Evolutionary conservation across 257 asterid species (phyloP).

Genomic region (Verbena officinalis): DNA sequence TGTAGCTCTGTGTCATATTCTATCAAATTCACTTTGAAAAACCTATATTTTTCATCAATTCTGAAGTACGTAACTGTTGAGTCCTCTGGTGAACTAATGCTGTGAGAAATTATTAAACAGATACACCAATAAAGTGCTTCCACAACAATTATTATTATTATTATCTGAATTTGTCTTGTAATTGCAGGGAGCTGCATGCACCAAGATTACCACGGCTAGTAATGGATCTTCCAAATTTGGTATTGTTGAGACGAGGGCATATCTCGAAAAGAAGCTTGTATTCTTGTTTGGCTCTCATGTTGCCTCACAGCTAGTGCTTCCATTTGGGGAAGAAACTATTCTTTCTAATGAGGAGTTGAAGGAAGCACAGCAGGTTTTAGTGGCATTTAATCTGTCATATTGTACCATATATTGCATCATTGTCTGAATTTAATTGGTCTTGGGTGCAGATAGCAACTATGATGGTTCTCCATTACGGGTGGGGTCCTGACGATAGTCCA

Average conservation of each 20-base stretch:
- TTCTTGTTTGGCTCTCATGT: conserved; percentile 93
- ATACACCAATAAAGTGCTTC: neutral
- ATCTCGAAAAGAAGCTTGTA: conserved; percentile 91
- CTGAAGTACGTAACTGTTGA: conserved; percentile 1
- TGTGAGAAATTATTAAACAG: neutral
- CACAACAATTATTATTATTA: neutral
- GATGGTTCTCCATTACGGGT: conserved; percentile 96
- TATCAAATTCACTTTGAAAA: no score
- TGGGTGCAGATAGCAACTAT: conserved; percentile 82
- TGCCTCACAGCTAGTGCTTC: conserved; percentile 87
- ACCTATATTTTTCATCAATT: conserved; percentile 4
- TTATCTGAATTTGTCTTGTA: conserved; percentile 21
- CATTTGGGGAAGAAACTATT: conserved; percentile 92
- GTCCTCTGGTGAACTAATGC: conserved; percentile 4
- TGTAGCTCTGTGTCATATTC: no score
- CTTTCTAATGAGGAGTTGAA: conserved; percentile 81
- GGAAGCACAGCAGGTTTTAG: conserved; percentile 87
- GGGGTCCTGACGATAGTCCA: conserved; percentile 94
- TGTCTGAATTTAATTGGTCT: conserved; percentile 29
- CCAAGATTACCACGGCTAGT: conserved; percentile 78
- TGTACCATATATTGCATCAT: conserved; percentile 14
- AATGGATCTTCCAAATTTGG: conserved; percentile 64
- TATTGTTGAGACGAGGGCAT: conserved; percentile 86
- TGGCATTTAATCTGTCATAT: conserved; percentile 25
- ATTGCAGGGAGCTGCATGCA: conserved; percentile 94